A percentile compares a stretch with the other conserved stretches of the same genome.
phyloP scores from a whole-genome alignment of 257 asterid species.

The Primulina eburnea region DNA sequence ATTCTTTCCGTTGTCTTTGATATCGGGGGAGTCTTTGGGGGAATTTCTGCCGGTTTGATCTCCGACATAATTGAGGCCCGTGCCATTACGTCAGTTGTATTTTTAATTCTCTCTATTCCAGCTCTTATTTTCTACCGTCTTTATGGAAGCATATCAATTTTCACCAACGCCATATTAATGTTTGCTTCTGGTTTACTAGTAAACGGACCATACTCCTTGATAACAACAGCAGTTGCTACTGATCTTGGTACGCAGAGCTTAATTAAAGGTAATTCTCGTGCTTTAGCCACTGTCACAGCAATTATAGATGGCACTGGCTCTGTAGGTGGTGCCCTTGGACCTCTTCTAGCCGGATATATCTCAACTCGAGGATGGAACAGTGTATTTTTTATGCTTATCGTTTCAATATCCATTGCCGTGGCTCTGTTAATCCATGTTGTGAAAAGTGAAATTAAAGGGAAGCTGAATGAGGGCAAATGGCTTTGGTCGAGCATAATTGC shows the following conservation, averaged over 20 bases:
- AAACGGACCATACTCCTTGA: slow-evolving; percentile 86
- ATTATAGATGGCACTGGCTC: slow-evolving; percentile 98
- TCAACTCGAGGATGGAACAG: slow-evolving; percentile 92
- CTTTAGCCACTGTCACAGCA: slow-evolving; percentile 88
- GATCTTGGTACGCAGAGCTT: slow-evolving; percentile 82
- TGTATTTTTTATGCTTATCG: slow-evolving; percentile 72
- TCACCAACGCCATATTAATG: slow-evolving; percentile 51
- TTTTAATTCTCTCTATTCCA: slow-evolving; percentile 69
- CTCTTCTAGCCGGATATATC: slow-evolving; percentile 92
- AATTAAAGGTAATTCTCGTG: slow-evolving; percentile 66
- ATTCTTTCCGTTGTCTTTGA: slow-evolving; percentile 82
- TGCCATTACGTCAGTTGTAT: slow-evolving; percentile 63
- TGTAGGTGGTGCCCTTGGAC: slow-evolving; percentile 90
- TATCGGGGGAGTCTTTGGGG: slow-evolving; percentile 90
- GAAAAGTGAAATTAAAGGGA: slow-evolving; percentile 54
- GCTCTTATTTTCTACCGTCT: slow-evolving; percentile 61
- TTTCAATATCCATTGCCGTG: slow-evolving; percentile 52
- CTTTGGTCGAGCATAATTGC: slow-evolving; percentile 41
- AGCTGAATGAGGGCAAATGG: slow-evolving; percentile 76
- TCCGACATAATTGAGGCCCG: slow-evolving; percentile 85
- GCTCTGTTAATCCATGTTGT: slow-evolving; percentile 59
- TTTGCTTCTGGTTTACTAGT: slow-evolving; percentile 74
- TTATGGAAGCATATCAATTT: slow-evolving; percentile 74
- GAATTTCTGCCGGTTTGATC: slow-evolving; percentile 71
- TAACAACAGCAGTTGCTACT: slow-evolving; percentile 94